A percentile compares a stretch with the other conserved stretches of the same genome.
Conservation (phyloP, 75 land plant genomes). For the Cunninghamia lanceolata region DNA sequence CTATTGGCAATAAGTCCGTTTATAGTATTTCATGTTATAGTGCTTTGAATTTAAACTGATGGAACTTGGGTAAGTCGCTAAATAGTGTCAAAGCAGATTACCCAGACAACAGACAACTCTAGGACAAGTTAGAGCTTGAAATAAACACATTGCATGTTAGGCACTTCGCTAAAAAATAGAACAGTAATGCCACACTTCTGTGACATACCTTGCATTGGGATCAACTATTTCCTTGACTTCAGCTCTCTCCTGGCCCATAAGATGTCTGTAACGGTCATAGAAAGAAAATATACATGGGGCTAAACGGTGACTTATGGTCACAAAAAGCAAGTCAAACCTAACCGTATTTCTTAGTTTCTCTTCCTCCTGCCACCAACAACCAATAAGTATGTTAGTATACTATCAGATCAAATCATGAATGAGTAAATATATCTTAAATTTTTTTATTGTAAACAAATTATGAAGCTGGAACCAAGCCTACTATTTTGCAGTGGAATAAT, state of each 20-base stretch:
- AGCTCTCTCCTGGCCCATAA: conserved; percentile 25
- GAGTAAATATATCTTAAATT: background rate
- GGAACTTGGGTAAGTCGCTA: too few relatives aligned
- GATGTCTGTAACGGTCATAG: conserved; percentile 45
- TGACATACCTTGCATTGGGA: conserved; percentile 34
- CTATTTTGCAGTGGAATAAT: background rate
- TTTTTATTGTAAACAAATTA: background rate
- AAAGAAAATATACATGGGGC: conserved; percentile 46
- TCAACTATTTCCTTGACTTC: conserved; percentile 15
- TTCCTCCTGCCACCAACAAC: conserved; percentile 19
- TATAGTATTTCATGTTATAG: background rate
- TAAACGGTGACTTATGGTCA: conserved; percentile 25
- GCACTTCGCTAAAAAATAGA: too few relatives aligned
- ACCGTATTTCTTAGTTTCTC: conserved; percentile 35
- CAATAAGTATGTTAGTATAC: background rate
- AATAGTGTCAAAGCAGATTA: too few relatives aligned
- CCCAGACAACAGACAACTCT: too few relatives aligned
- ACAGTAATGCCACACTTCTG: background rate
- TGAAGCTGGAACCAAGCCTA: background rate
- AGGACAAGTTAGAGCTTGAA: too few relatives aligned
- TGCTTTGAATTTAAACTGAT: conserved; percentile 16
- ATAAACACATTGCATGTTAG: too few relatives aligned
- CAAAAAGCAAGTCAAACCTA: conserved; percentile 31
- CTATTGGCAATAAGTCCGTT: background rate
- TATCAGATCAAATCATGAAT: background rate